Evolutionary conservation across 2,329 filamentous ascomycete genomes (phyloP).

Genomic region (Alternaria arborescens): DNA sequence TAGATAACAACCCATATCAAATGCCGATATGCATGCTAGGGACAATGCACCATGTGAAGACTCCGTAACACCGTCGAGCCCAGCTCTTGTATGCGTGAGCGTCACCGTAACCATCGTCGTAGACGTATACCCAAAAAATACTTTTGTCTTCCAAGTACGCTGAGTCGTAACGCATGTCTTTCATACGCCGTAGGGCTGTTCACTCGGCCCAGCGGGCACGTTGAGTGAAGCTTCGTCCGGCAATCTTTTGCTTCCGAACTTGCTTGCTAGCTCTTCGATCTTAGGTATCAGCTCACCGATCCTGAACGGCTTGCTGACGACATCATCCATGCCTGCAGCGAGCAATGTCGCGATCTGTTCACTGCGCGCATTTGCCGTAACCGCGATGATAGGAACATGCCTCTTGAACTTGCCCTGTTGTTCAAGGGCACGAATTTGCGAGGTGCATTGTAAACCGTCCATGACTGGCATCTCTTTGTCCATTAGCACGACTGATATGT

Average conservation of each 20-base stretch:
- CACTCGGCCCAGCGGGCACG: not conserved
- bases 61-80: not conserved
- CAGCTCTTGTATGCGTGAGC: not conserved
- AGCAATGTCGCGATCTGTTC: conserved; percentile 53
- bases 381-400: conserved; percentile 54
- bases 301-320: conserved; percentile 61
- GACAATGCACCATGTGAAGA: not conserved
- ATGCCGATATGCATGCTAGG: not conserved
- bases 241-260: conserved; percentile 11
- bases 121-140: not conserved
- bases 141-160: not conserved
- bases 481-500: conserved; percentile 49
- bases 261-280: conserved; percentile 57
- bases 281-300: conserved; percentile 61
- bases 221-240: not conserved
- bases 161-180: not conserved
- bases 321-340: conserved; percentile 57
- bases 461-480: conserved; percentile 56
- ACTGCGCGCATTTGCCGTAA: conserved; percentile 53
- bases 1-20: not conserved
- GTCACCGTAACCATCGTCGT: not conserved
- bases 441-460: conserved; percentile 52
- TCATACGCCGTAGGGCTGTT: conserved; percentile 3
- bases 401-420: conserved; percentile 41
- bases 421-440: conserved; percentile 50